These are phyloP conservation scores for Thalassiosira exigua DNA, from an alignment of 352 stramenopile genomes.

Conservation along the genomic window DNA sequence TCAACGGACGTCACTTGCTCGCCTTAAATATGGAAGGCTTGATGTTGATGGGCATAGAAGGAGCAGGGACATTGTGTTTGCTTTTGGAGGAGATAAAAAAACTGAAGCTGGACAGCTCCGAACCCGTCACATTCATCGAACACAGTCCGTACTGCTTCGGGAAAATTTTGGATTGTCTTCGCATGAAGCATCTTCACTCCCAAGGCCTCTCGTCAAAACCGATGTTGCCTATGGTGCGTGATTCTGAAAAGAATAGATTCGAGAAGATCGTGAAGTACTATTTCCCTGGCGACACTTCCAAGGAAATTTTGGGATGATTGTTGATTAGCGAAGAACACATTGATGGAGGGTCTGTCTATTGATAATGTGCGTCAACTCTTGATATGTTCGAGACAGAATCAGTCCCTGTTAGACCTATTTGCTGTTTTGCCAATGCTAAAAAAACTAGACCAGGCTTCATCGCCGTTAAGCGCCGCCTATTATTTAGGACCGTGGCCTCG, in stretches of 20 bases:
- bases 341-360: no score
- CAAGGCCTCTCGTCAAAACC: neutral
- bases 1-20: conserved; percentile 6
- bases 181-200: conserved; percentile 6
- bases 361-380: no score
- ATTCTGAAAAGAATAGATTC: neutral
- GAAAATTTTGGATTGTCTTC: conserved; percentile 26
- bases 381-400: no score
- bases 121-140: conserved; percentile 9
- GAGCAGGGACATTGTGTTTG: conserved; percentile 9
- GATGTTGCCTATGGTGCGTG: neutral
- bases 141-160: conserved; percentile 22
- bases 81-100: conserved; percentile 18
- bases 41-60: conserved; percentile 8
- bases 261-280: conserved; percentile 18
- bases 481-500: no score
- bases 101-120: neutral
- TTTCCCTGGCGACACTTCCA: conserved; percentile 5
- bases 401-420: no score
- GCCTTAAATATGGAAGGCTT: conserved; percentile 18
- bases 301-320: conserved; percentile 22
- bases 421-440: no score
- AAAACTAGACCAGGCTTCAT: no score
- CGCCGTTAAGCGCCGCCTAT: no score
- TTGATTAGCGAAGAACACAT: no score